Evolutionary conservation across 208 protist species (phyloP).

Genomic region (Lotmaria passim): DNA sequence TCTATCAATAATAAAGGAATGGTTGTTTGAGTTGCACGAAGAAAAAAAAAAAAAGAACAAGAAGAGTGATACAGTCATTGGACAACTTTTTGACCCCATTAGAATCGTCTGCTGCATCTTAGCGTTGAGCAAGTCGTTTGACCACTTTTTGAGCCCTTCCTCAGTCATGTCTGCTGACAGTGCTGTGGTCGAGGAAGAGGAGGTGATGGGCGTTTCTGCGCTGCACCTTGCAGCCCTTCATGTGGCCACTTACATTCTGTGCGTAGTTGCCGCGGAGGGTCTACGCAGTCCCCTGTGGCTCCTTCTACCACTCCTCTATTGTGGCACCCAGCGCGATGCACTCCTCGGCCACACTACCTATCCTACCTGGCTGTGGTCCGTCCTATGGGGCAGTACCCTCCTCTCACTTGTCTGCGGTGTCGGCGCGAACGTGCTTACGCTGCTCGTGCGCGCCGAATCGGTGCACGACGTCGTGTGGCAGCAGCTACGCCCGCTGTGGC

Average conservation of each 20-base stretch:
- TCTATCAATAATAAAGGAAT: too few relatives aligned
- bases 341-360: constrained; percentile 13
- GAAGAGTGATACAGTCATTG: too few relatives aligned
- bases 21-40: too few relatives aligned
- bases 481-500: constrained; percentile 16
- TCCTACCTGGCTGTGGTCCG: constrained; percentile 10
- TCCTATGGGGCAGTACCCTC: background rate
- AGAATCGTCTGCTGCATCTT: too few relatives aligned
- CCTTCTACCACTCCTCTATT: constrained; percentile 14
- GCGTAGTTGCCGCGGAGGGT: background rate
- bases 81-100: too few relatives aligned
- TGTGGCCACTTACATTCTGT: constrained; percentile 12
- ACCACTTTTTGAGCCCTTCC: background rate
- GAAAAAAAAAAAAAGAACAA: too few relatives aligned
- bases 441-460: background rate
- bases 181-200: background rate
- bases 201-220: background rate
- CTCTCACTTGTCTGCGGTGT: constrained; percentile 15
- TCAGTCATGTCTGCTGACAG: background rate
- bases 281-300: constrained; percentile 30
- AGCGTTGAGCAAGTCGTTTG: too few relatives aligned
- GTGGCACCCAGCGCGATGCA: constrained; percentile 6
- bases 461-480: constrained; percentile 10
- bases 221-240: constrained; percentile 17
- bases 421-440: constrained; percentile 13